Conservation (phyloP, 345 rosid species). For the Nasturtium officinale region DNA sequence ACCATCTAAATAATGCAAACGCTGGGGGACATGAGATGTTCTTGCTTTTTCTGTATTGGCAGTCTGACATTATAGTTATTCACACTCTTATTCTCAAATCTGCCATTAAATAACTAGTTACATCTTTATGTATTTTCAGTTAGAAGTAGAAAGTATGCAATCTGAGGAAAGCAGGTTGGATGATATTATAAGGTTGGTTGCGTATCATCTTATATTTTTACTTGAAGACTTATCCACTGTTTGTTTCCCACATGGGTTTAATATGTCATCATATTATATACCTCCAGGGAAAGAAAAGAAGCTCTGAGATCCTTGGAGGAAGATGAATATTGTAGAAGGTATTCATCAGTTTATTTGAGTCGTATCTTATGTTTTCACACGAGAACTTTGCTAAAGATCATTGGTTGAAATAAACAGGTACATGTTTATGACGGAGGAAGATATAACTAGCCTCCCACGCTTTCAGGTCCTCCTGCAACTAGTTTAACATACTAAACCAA, state of each 20-base stretch:
- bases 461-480: constrained; percentile 60
- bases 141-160: constrained; percentile 55
- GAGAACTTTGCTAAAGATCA: constrained; percentile 16
- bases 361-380: constrained; percentile 6
- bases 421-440: constrained; percentile 65
- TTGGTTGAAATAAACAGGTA: constrained; percentile 47
- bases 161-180: constrained; percentile 60
- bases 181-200: constrained; percentile 63
- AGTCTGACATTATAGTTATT: neutral
- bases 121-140: constrained; percentile 44
- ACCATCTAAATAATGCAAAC: neutral
- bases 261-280: constrained; percentile 29
- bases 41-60: neutral
- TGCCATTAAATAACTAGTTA: neutral
- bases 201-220: constrained; percentile 13
- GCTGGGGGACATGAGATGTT: constrained; percentile 1
- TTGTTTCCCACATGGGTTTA: constrained; percentile 14
- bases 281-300: constrained; percentile 60
- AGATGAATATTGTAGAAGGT: constrained; percentile 56
- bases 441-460: constrained; percentile 56
- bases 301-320: constrained; percentile 55
- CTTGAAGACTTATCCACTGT: constrained; percentile 5
- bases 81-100: neutral
- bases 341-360: constrained; percentile 16
- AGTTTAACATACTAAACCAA: constrained; percentile 22